These are phyloP conservation scores for Ramicandelaber brevisporus DNA, from an alignment of 192 early-diverging fungal species.

Conservation along the genomic window DNA sequence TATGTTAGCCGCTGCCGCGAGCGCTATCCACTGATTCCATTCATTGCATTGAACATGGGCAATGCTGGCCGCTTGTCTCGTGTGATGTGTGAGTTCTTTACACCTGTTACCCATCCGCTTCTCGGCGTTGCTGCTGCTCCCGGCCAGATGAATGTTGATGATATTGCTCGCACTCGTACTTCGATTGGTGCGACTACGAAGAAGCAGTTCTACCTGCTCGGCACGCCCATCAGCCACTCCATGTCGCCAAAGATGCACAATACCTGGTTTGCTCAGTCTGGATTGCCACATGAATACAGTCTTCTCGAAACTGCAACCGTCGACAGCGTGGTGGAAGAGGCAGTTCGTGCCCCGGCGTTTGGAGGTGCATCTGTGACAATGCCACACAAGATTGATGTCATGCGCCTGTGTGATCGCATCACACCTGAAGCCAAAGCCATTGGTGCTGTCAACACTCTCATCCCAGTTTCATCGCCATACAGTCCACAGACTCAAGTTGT, in stretches of 20 bases:
- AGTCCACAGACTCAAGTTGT: slow-evolving; percentile 7
- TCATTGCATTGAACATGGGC: slow-evolving; percentile 94
- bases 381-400: slow-evolving; percentile 75
- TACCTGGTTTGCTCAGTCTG: slow-evolving; percentile 60
- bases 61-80: slow-evolving; percentile 68
- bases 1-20: slow-evolving; percentile 28
- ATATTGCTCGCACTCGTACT: slow-evolving; percentile 49
- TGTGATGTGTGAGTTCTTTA: slow-evolving; percentile 67
- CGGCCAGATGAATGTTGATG: slow-evolving; percentile 62
- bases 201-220: slow-evolving; percentile 63
- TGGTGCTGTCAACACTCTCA: slow-evolving; percentile 88
- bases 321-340: slow-evolving; percentile 22
- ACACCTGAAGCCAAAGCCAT: slow-evolving; percentile 56
- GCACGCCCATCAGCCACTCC: slow-evolving; percentile 70
- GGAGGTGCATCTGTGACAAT: slow-evolving; percentile 92
- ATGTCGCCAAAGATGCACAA: slow-evolving; percentile 84
- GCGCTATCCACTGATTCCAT: slow-evolving; percentile 16
- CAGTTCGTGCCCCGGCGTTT: slow-evolving; percentile 28
- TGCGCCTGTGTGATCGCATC: slow-evolving; percentile 40
- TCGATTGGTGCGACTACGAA: slow-evolving; percentile 37
- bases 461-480: no score
- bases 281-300: slow-evolving; percentile 58
- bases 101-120: slow-evolving; percentile 75
- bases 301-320: slow-evolving; percentile 42
- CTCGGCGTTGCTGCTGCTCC: slow-evolving; percentile 67